Evolutionary conservation across 2,329 filamentous ascomycete species (phyloP).

Genomic region (Dryadomyces quercus-mongolicae): DNA sequence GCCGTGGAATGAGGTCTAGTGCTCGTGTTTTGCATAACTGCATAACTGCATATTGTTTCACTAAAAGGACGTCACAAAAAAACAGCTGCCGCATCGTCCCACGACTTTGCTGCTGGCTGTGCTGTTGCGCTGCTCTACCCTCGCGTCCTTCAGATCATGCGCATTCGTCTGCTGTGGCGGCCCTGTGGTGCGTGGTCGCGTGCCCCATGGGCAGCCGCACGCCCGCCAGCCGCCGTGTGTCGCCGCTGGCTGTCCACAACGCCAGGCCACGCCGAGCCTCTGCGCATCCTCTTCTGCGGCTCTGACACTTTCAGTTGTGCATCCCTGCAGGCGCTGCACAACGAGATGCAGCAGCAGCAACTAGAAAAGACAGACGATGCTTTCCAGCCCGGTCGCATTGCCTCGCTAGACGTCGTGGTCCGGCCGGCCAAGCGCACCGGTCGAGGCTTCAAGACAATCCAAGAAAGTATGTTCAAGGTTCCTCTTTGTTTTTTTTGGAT

Average conservation of each 20-base stretch:
- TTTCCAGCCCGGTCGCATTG: slow-evolving; percentile 37
- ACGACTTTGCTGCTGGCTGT: too few relatives aligned
- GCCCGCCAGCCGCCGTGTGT: neutral
- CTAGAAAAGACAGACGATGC: too few relatives aligned
- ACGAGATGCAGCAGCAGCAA: slow-evolving; percentile 27
- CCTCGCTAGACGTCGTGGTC: slow-evolving; percentile 76
- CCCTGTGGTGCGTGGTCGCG: neutral
- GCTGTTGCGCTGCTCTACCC: too few relatives aligned
- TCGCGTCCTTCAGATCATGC: neutral
- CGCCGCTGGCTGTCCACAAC: neutral
- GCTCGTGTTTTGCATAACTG: neutral
- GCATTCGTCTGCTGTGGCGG: neutral
- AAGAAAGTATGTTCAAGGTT: slow-evolving; percentile 39
- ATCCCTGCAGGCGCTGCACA: slow-evolving; percentile 57
- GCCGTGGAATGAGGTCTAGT: neutral
- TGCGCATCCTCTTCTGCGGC: slow-evolving; percentile 87
- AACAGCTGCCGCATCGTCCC: neutral
- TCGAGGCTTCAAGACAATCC: slow-evolving; percentile 56
- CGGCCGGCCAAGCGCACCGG: slow-evolving; percentile 68
- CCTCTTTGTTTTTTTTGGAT: slow-evolving; percentile 1
- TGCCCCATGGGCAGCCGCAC: too few relatives aligned
- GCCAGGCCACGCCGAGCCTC: slow-evolving; percentile 32
- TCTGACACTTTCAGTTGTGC: slow-evolving; percentile 76
- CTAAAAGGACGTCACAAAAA: neutral
- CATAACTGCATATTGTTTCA: neutral